phyloP scores from a whole-genome alignment of 345 rosid genomes.

The Lumnitzera racemosa region DNA sequence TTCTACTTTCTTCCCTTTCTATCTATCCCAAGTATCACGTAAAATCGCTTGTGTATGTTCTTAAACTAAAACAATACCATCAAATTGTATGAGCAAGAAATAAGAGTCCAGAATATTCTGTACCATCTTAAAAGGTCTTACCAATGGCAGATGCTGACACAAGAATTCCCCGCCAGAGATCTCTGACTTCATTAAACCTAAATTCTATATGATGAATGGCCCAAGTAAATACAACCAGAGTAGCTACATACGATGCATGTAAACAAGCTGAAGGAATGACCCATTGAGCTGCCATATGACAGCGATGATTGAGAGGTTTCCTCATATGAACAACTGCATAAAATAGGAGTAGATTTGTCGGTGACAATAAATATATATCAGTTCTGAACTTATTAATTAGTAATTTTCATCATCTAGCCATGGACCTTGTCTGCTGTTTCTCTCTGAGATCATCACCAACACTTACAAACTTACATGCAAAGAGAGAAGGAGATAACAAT shows the following conservation, averaged over 20 bases:
- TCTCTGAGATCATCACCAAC: too few species aligned
- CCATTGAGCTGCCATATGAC: conserved; percentile 59
- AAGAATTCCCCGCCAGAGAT: conserved; percentile 77
- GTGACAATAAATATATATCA: not conserved
- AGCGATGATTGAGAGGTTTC: conserved; percentile 49
- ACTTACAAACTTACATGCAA: too few species aligned
- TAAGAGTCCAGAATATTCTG: not conserved
- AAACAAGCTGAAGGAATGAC: conserved; percentile 46
- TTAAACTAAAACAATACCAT: not conserved
- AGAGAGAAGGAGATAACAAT: too few species aligned
- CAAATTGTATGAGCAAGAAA: not conserved
- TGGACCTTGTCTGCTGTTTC: too few species aligned
- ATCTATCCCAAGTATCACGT: too few species aligned
- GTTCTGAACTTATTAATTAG: too few species aligned
- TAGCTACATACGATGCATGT: conserved; percentile 48
- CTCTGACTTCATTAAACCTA: conserved; percentile 77
- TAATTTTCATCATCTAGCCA: too few species aligned
- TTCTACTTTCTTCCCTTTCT: too few species aligned
- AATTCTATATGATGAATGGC: conserved; percentile 76
- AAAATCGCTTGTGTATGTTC: not conserved
- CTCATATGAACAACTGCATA: conserved; percentile 50
- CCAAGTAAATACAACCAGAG: conserved; percentile 50
- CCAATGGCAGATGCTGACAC: conserved; percentile 58
- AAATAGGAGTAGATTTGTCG: conserved; percentile 16
- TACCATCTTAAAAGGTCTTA: conserved; percentile 17